A percentile compares a stretch with the other conserved stretches of the same genome.
Evolutionary conservation across 2,329 filamentous ascomycete genomes (phyloP).

Genomic region (Fusarium temperatum): DNA sequence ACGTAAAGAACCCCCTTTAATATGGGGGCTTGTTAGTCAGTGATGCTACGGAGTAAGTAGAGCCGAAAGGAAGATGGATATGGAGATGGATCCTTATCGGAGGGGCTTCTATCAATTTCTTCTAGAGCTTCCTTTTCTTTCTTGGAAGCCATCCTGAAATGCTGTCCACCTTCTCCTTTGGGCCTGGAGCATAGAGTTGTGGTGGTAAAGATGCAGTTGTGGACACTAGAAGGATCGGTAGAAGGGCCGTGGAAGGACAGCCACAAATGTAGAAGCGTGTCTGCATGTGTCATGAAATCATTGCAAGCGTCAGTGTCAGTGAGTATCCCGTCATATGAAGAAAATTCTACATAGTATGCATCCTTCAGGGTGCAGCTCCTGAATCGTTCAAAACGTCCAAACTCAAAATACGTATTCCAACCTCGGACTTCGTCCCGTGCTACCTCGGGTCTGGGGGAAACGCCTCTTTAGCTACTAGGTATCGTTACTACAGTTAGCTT

Average conservation of each 20-base stretch:
- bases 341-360: not conserved
- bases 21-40: slow-evolving; percentile 1
- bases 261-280: not conserved
- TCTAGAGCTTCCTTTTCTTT: slow-evolving; percentile 32
- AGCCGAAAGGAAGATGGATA: slow-evolving; percentile 8
- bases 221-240: slow-evolving; percentile 26
- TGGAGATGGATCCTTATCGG: slow-evolving; percentile 6
- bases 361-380: not conserved
- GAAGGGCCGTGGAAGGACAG: slow-evolving; percentile 26
- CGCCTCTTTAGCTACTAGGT: not conserved
- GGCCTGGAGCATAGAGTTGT: slow-evolving; percentile 1
- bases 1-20: slow-evolving; percentile 22
- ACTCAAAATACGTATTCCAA: slow-evolving; percentile 1
- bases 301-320: not conserved
- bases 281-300: slow-evolving; percentile 23
- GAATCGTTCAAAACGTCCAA: slow-evolving; percentile 1
- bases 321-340: not conserved
- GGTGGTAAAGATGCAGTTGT: slow-evolving; percentile 1
- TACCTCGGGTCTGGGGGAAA: slow-evolving; percentile 12
- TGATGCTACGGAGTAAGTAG: not conserved
- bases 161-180: slow-evolving; percentile 32
- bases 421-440: slow-evolving; percentile 10
- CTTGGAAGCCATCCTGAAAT: slow-evolving; percentile 10
- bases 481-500: slow-evolving; percentile 5
- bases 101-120: slow-evolving; percentile 15